Evolutionary conservation across 768 basidiomycete genomes (phyloP), one percentile per base, ranked within the genome.

Genomic region (Ramaria sp.): DNA sequence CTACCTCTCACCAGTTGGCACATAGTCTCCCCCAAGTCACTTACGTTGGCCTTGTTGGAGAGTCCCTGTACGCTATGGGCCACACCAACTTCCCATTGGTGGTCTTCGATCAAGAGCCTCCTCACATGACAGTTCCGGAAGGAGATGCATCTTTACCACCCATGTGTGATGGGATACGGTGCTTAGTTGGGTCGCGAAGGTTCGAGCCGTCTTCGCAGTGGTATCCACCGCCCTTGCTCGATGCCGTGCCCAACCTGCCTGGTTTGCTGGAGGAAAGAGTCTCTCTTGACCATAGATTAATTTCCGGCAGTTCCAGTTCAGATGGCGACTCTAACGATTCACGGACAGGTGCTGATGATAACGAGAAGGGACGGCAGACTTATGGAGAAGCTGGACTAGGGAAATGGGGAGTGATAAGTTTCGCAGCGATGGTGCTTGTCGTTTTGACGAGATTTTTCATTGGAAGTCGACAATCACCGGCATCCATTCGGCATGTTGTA

Each of bases 61-160:
- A 84, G 2, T 87, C 86, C 42, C 74, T 96, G 1, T 95, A 83
- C 63, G 92, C 89, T 19, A 86, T 97, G 81, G 88, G 87, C 60
- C 85, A 88, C 0, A 75, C 78, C 11, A 78, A 78, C 7, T 97
- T 80, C 65, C 95, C 94, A 0, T 75, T 97, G 10, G 86, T 95
- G 59, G 82, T 79, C 4, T 89, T 91, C 2, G 76, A 77, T 71
- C 71, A 7, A 71, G 73, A 51, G 31, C 57, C 46, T 34, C 61
- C 59, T 41, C 38, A 33, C 12, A 24, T 27, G 15, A 30, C 24
- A 38, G 48, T 37, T 20, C 45, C 7, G 5, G 55, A 57, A 37
- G 46, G 34, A 9, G 53, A 46, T 24, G 13, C 31, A 1, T 24
- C 31, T 15, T n/a, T 17, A 31, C 13, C 41, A 30, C 42, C 20